Base-by-base conservation (phyloP, 1,139 yeast genomes). In the Nakaseomyces sp. region DNA sequence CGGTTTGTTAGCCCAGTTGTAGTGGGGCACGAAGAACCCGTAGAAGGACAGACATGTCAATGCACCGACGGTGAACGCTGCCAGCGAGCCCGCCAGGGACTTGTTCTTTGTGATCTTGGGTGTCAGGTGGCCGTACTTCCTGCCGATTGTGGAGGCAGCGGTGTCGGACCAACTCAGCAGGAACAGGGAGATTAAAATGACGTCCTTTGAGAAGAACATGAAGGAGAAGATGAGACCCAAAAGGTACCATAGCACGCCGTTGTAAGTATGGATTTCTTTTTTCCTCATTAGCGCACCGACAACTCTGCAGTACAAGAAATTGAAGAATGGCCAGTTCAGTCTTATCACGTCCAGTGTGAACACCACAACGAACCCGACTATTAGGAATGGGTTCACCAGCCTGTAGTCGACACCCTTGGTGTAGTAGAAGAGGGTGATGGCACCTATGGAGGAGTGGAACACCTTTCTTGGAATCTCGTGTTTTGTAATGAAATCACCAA, bases 131-230 rank as follows among this genome's bases (percentile, higher is more conserved):
- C 97, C 97, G 62, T 69, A 87, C 43, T 74, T 74, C 52, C 97
- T 74, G 18, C 97, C 98, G 57, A 89, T 65, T 1, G 96, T 86
- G 3, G 96, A 86, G 2, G 98, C 98, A 5, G 97, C 93, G 8
- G 97, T 88, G 61, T 91, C 98, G 9, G 95, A 89, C 97, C 97
- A 91, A 60, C 96, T 84, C 51, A 91, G 73, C 45, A 91, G 69
- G 52, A 88, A 70, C 7, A 87, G 78, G 22, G 95, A 73, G 69
- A 88, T 71, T 20, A 89, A 69, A 1, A 81, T 72, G 42, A 91
- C 79, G 59, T 91, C 98, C 66, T 87, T 87, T 13, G 94, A 82
- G 55, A 79, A 81, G 15, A 77, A 61, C 1, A 71, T 54, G 56
- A 87, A 84, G 4, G 89, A 87, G 48, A 85, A 66, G 25, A 79